phyloP scores from a whole-genome alignment of 2,329 filamentous ascomycete genomes.

The Ceratocystis papillata region DNA sequence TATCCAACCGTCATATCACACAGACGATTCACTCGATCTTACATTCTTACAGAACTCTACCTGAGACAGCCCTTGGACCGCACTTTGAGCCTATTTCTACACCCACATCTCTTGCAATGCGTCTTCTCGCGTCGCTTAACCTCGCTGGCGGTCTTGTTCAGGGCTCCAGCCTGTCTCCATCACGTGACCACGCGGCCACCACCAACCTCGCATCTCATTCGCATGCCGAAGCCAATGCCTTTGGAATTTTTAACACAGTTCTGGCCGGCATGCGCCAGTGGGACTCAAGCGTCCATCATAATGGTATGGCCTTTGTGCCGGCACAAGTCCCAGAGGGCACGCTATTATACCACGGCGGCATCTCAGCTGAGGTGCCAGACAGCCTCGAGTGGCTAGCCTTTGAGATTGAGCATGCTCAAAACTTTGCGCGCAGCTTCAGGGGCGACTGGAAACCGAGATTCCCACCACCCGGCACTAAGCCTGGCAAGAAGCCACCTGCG shows the following conservation, averaged over 20 bases:
- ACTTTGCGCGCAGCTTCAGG: constrained; percentile 42
- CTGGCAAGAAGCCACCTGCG: not conserved
- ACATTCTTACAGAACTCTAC: no score
- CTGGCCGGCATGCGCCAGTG: constrained; percentile 64
- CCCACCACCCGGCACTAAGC: constrained; percentile 8
- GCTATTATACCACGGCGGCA: constrained; percentile 56
- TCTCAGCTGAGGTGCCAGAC: constrained; percentile 36
- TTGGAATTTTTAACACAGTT: constrained; percentile 61
- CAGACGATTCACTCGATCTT: not conserved
- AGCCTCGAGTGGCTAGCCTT: constrained; percentile 64
- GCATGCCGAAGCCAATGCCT: constrained; percentile 42
- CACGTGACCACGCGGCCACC: not conserved
- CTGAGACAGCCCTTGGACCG: not conserved
- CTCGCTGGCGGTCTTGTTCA: not conserved
- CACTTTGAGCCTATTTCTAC: not conserved
- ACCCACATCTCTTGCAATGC: not conserved
- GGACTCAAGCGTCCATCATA: constrained; percentile 62
- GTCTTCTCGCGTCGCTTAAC: constrained; percentile 10
- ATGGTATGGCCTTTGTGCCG: constrained; percentile 62
- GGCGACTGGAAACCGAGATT: constrained; percentile 15
- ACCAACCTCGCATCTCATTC: constrained; percentile 28
- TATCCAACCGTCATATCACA: not conserved
- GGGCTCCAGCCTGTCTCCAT: not conserved
- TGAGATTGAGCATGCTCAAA: constrained; percentile 60
- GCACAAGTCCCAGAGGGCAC: constrained; percentile 54